Conservation (phyloP, 2,329 filamentous ascomycete species). For the Ceratocystis variospora region DNA sequence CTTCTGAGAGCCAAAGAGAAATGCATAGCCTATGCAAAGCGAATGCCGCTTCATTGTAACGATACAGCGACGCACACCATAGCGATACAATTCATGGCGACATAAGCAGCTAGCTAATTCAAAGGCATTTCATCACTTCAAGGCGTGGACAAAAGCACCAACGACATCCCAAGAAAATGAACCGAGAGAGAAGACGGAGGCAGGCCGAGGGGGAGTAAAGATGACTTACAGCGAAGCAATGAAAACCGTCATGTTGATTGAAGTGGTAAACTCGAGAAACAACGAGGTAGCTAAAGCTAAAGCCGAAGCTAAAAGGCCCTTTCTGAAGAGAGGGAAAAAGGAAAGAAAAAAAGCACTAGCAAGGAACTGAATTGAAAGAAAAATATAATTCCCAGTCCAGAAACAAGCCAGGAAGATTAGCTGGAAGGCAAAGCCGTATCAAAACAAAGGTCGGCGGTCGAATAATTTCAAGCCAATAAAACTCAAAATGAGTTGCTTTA, state of each 20-base stretch:
- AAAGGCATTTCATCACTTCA: background rate
- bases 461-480: background rate
- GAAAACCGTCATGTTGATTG: slow-evolving; percentile 36
- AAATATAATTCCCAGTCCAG: background rate
- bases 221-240: slow-evolving; percentile 35
- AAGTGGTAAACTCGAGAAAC: background rate
- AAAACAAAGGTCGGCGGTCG: background rate
- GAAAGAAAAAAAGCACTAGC: background rate
- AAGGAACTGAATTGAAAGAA: background rate
- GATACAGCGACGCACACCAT: background rate
- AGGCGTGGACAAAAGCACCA: background rate
- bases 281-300: background rate
- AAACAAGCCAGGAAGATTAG: background rate
- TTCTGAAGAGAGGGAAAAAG: background rate
- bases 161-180: background rate
- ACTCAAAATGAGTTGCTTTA: background rate
- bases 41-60: background rate
- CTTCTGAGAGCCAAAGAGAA: too few relatives aligned
- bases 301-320: background rate
- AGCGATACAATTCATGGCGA: background rate
- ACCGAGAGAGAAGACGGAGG: background rate
- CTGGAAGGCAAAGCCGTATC: background rate
- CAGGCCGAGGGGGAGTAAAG: background rate
- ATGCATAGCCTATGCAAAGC: background rate
- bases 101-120: background rate